phyloP scores from a whole-genome alignment of 768 basidiomycete species.

The Phanerodontia chrysosporium region DNA sequence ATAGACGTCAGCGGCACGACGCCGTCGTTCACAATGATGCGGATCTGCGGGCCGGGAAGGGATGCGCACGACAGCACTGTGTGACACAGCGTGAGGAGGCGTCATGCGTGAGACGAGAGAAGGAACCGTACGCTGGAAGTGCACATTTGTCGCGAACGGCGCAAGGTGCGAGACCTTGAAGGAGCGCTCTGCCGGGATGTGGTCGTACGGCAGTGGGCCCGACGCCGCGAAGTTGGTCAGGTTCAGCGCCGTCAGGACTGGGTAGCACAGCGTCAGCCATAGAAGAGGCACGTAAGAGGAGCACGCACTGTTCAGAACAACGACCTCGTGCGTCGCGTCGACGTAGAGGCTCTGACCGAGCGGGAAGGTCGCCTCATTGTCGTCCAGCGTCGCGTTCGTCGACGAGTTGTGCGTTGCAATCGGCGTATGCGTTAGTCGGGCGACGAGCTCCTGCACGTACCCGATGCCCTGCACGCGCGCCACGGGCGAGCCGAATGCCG shows the following conservation, averaged over 20 bases:
- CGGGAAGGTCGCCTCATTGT: conserved; percentile 66
- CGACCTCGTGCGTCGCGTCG: conserved; percentile 90
- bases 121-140: conserved; percentile 74
- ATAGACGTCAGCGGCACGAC: conserved; percentile 78
- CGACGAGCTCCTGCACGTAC: conserved; percentile 78
- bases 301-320: conserved; percentile 71
- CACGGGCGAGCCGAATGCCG: conserved; percentile 78
- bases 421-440: conserved; percentile 74
- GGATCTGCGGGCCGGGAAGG: conserved; percentile 51
- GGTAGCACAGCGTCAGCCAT: conserved; percentile 3
- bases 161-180: conserved; percentile 76
- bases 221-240: conserved; percentile 63
- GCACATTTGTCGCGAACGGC: conserved; percentile 86
- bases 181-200: conserved; percentile 58
- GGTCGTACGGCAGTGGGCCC: conserved; percentile 75
- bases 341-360: conserved; percentile 73
- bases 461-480: conserved; percentile 75
- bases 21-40: conserved; percentile 86
- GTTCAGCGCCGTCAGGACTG: conserved; percentile 80
- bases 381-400: conserved; percentile 79
- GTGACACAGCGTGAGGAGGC: neutral
- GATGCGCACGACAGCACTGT: conserved; percentile 27
- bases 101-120: neutral
- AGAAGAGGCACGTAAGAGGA: neutral
- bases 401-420: conserved; percentile 72